These are phyloP conservation scores for Hypoxylon sp. DNA, from an alignment of 2,329 filamentous ascomycete genomes.

Conservation along the genomic window DNA sequence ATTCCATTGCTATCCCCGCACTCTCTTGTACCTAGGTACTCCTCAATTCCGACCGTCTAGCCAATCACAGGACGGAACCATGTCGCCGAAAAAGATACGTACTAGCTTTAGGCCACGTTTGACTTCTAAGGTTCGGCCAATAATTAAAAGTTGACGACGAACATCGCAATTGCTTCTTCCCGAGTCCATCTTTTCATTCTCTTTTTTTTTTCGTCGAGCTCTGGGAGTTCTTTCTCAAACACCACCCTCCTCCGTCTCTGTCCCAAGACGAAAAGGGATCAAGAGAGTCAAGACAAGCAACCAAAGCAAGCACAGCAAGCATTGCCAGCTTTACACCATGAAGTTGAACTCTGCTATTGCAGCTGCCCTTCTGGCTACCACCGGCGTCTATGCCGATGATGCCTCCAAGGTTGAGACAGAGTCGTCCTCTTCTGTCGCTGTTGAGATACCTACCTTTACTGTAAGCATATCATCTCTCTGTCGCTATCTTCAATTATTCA, in stretches of 20 bases:
- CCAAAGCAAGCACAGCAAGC: constrained; percentile 6
- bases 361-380: constrained; percentile 79
- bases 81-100: constrained; percentile 47
- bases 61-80: constrained; percentile 39
- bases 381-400: constrained; percentile 78
- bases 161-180: constrained; percentile 41
- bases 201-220: constrained; percentile 56
- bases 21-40: constrained; percentile 31
- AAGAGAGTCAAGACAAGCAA: constrained; percentile 27
- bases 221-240: constrained; percentile 57
- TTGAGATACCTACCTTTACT: constrained; percentile 86
- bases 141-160: constrained; percentile 49
- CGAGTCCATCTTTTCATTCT: constrained; percentile 46
- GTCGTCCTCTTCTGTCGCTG: constrained; percentile 69
- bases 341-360: constrained; percentile 86
- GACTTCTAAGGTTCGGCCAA: constrained; percentile 47
- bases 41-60: constrained; percentile 24
- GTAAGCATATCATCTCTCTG: constrained; percentile 70
- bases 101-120: constrained; percentile 53
- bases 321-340: constrained; percentile 70
- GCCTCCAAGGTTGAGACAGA: constrained; percentile 66
- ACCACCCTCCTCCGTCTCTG: constrained; percentile 43
- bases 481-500: constrained; percentile 9
- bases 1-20: constrained; percentile 45
- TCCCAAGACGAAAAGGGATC: constrained; percentile 36